Percentiles rank a stretch among this genome's conserved stretches.
Evolutionary conservation across 495 filamentous ascomycete genomes (phyloP).

Genomic region (Penicillium lagena): DNA sequence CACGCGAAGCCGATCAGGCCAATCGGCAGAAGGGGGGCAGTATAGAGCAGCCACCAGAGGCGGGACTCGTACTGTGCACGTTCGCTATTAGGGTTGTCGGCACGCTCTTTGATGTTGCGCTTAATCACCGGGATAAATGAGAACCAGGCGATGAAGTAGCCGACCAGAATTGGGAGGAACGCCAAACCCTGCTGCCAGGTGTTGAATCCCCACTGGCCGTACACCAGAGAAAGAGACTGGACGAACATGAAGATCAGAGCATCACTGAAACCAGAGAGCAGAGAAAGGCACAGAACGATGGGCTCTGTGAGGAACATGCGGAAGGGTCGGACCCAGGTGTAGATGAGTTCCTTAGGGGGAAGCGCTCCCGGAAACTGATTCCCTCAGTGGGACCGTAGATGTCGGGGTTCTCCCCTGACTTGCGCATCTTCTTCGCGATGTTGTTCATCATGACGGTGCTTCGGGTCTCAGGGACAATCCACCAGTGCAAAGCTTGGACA

Average conservation of each 20-base stretch:
- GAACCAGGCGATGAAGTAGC: slow-evolving; percentile 53
- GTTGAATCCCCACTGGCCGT: slow-evolving; percentile 52
- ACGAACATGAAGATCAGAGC: slow-evolving; percentile 64
- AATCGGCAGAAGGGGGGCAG: slow-evolving; percentile 50
- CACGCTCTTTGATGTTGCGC: slow-evolving; percentile 43
- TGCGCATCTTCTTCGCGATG: slow-evolving; percentile 49
- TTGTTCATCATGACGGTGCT: slow-evolving; percentile 54
- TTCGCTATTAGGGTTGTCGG: slow-evolving; percentile 45
- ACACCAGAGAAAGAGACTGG: slow-evolving; percentile 53
- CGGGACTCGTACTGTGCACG: slow-evolving; percentile 55
- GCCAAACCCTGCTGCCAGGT: slow-evolving; percentile 43
- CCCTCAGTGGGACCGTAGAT: slow-evolving; percentile 62
- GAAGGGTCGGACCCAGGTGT: slow-evolving; percentile 55
- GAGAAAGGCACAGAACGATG: slow-evolving; percentile 52
- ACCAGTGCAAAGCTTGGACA: slow-evolving; percentile 46
- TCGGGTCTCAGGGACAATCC: slow-evolving; percentile 53
- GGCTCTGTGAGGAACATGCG: slow-evolving; percentile 56
- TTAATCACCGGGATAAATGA: slow-evolving; percentile 49
- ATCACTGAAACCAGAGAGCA: slow-evolving; percentile 57
- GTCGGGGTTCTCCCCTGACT: slow-evolving; percentile 45
- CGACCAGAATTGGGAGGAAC: slow-evolving; percentile 53
- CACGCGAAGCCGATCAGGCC: slow-evolving; percentile 60
- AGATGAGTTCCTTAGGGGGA: slow-evolving; percentile 50
- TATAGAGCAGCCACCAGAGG: slow-evolving; percentile 52
- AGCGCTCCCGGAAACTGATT: slow-evolving; percentile 48